These are phyloP conservation scores for Septoria linicola DNA, from an alignment of 2,329 filamentous ascomycete species.

Conservation along the genomic window DNA sequence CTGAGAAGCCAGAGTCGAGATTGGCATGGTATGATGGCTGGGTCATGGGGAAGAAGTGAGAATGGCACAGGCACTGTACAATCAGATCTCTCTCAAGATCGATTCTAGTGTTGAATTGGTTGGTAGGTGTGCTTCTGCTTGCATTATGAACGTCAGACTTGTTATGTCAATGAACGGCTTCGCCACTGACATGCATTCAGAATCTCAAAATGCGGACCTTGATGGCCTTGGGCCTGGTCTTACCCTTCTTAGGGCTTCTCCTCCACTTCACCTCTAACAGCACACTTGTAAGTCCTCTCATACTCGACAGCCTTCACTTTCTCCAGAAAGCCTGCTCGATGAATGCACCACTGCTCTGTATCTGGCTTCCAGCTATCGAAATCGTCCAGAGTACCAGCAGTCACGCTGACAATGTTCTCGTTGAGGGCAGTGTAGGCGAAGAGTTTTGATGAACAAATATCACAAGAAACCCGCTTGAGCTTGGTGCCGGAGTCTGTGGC, in stretches of 20 bases:
- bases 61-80: neutral
- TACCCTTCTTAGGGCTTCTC: no score
- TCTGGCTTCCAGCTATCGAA: slow-evolving; percentile 29
- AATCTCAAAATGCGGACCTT: no score
- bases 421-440: slow-evolving; percentile 26
- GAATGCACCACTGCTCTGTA: slow-evolving; percentile 30
- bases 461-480: slow-evolving; percentile 46
- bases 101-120: no score
- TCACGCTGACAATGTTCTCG: slow-evolving; percentile 27
- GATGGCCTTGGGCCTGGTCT: no score
- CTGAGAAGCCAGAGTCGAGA: slow-evolving; percentile 4
- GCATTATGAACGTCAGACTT: no score
- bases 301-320: slow-evolving; percentile 20
- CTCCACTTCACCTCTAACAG: slow-evolving; percentile 7
- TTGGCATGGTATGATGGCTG: slow-evolving; percentile 13
- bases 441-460: slow-evolving; percentile 39
- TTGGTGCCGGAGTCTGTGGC: slow-evolving; percentile 46
- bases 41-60: slow-evolving; percentile 11
- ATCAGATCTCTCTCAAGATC: no score
- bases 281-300: slow-evolving; percentile 16
- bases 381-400: slow-evolving; percentile 29
- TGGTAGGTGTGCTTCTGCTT: no score
- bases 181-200: no score
- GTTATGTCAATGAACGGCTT: no score
- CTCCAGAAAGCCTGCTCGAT: slow-evolving; percentile 21